phyloP scores from a whole-genome alignment of 2,329 filamentous ascomycete species.

The Aspergillus nomiae region DNA sequence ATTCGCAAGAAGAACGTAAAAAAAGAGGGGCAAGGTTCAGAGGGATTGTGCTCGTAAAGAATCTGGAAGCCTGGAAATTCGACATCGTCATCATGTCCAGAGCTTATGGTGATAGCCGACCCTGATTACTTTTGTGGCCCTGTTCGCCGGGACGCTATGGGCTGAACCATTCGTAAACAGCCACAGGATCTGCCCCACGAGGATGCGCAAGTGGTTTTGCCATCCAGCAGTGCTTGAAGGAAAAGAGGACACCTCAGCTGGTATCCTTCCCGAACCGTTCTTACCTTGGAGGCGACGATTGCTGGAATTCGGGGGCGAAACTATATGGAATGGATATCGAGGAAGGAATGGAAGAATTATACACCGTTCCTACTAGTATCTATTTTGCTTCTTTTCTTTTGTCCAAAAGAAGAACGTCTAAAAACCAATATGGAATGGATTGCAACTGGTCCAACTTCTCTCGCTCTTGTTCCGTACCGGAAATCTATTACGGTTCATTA shows the following conservation, averaged over 20 bases:
- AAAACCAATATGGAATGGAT: background rate
- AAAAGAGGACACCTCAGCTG: conserved; percentile 1
- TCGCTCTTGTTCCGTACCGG: background rate
- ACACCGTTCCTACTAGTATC: background rate
- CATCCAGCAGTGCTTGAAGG: conserved; percentile 10
- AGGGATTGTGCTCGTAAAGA: background rate
- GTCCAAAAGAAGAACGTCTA: too few relatives aligned
- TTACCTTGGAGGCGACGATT: background rate
- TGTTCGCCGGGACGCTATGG: conserved; percentile 19
- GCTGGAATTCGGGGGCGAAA: background rate
- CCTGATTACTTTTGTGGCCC: conserved; percentile 6
- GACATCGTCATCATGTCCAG: conserved; percentile 1
- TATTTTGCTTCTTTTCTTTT: background rate
- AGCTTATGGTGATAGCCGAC: background rate
- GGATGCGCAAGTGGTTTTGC: conserved; percentile 25
- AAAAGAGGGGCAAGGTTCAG: background rate
- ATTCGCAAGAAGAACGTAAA: background rate
- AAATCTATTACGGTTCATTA: background rate
- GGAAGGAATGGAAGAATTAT: background rate
- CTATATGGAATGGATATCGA: background rate
- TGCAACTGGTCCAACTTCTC: background rate
- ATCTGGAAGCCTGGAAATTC: conserved; percentile 6
- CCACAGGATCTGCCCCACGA: conserved; percentile 24
- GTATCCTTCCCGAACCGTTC: conserved; percentile 3
- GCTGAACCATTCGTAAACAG: conserved; percentile 19